phyloP scores from a whole-genome alignment of 1,139 yeast species.

The Candida glucosophila region DNA sequence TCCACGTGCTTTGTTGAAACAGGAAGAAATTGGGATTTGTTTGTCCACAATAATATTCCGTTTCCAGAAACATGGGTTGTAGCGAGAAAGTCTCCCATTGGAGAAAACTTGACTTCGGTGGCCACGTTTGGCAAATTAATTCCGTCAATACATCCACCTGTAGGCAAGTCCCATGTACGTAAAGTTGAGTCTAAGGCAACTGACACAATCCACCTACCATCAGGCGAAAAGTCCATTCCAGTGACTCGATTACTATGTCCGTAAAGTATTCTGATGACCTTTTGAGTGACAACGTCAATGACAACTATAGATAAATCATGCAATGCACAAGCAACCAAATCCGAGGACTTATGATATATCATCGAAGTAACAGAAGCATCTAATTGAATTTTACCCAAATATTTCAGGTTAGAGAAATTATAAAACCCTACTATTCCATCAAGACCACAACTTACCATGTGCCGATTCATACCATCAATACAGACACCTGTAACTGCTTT shows the following conservation, averaged over 20 bases:
- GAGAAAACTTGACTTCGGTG: slow-evolving; percentile 73
- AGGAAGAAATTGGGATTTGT: slow-evolving; percentile 73
- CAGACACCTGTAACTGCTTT: slow-evolving; percentile 83
- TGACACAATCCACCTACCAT: slow-evolving; percentile 91
- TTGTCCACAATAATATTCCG: slow-evolving; percentile 91
- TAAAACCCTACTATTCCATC: slow-evolving; percentile 89
- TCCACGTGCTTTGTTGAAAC: slow-evolving; percentile 69
- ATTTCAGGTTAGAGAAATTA: slow-evolving; percentile 67
- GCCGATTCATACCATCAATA: slow-evolving; percentile 81
- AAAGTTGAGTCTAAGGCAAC: slow-evolving; percentile 80
- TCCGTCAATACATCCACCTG: slow-evolving; percentile 96
- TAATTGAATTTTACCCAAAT: slow-evolving; percentile 58
- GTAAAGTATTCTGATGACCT: slow-evolving; percentile 75
- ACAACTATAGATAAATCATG: slow-evolving; percentile 84
- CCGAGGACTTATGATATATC: slow-evolving; percentile 75
- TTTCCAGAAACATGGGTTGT: slow-evolving; percentile 88
- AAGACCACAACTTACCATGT: slow-evolving; percentile 78
- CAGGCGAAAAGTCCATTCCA: slow-evolving; percentile 83
- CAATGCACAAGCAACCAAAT: slow-evolving; percentile 73
- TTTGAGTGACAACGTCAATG: slow-evolving; percentile 73
- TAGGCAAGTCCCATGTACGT: slow-evolving; percentile 96
- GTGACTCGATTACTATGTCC: slow-evolving; percentile 92
- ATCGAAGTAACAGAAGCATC: slow-evolving; percentile 73
- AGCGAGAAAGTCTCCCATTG: slow-evolving; percentile 85
- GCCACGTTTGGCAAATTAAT: slow-evolving; percentile 70